phyloP scores from a whole-genome alignment of 345 rosid genomes.

The Boechera stricta region DNA sequence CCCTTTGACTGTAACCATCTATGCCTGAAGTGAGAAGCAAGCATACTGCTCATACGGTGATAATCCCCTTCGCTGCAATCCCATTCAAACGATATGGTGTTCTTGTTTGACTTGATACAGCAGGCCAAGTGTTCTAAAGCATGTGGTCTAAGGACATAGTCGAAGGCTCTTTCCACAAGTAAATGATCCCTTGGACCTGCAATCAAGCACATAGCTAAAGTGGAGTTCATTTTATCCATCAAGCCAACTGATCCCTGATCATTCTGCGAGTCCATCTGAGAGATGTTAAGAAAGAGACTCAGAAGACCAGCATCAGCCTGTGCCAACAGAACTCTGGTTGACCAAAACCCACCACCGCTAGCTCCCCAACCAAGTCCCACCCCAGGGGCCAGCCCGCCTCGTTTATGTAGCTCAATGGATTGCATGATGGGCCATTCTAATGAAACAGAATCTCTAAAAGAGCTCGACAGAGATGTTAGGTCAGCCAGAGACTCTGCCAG shows the following conservation, averaged over 20 bases:
- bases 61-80: slow-evolving; percentile 60
- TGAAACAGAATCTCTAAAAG: slow-evolving; percentile 55
- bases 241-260: slow-evolving; percentile 48
- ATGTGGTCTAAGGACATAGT: slow-evolving; percentile 66
- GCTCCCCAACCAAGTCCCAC: slow-evolving; percentile 95
- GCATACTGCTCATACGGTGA: slow-evolving; percentile 51
- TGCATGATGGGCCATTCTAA: slow-evolving; percentile 67
- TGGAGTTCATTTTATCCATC: slow-evolving; percentile 54
- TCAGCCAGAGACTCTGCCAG: slow-evolving; percentile 57
- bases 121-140: slow-evolving; percentile 55
- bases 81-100: slow-evolving; percentile 50
- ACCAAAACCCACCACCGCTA: slow-evolving; percentile 91
- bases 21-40: slow-evolving; percentile 69
- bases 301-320: slow-evolving; percentile 71
- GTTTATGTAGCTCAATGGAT: slow-evolving; percentile 74
- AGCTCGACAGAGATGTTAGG: slow-evolving; percentile 51
- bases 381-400: slow-evolving; percentile 97
- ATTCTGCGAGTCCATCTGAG: slow-evolving; percentile 43
- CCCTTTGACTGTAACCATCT: slow-evolving; percentile 73
- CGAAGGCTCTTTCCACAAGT: slow-evolving; percentile 63
- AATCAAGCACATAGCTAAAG: slow-evolving; percentile 64
- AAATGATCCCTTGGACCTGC: slow-evolving; percentile 71
- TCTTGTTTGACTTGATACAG: slow-evolving; percentile 50
- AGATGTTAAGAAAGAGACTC: slow-evolving; percentile 57
- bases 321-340: slow-evolving; percentile 60